A percentile compares a stretch with the other conserved stretches of the same genome.
Evolutionary conservation across 2,329 filamentous ascomycete species (phyloP).

Genomic region (Chaetomiaceae sp.): DNA sequence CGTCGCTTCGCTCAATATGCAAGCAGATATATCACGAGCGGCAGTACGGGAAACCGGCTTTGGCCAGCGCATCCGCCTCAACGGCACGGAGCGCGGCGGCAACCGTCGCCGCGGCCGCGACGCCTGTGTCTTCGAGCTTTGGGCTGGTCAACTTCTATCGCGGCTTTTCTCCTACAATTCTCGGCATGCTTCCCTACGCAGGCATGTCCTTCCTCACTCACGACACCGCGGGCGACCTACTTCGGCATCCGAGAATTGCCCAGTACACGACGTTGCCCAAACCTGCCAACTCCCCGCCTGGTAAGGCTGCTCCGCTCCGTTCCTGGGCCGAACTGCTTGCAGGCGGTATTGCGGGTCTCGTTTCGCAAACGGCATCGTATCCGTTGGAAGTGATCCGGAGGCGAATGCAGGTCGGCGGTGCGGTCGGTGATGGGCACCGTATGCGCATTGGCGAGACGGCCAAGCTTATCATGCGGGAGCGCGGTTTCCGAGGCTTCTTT

Average conservation of each 20-base stretch:
- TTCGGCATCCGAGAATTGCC: constrained; percentile 65
- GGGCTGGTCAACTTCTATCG: constrained; percentile 91
- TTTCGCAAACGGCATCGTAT: constrained; percentile 90
- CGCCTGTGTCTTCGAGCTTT: constrained; percentile 53
- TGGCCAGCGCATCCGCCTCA: constrained; percentile 43
- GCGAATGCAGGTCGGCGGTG: constrained; percentile 93
- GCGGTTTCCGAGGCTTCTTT: constrained; percentile 78
- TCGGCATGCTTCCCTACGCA: constrained; percentile 96
- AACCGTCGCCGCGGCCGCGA: constrained; percentile 40
- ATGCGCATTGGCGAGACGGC: constrained; percentile 77
- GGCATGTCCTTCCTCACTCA: constrained; percentile 94
- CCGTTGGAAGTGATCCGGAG: constrained; percentile 88
- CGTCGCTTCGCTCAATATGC: constrained; percentile 72
- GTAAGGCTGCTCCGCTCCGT: constrained; percentile 67
- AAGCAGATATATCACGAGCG: constrained; percentile 82
- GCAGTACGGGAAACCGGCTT: constrained; percentile 40
- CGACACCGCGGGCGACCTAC: constrained; percentile 79
- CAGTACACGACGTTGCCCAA: constrained; percentile 70
- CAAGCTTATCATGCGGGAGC: constrained; percentile 67
- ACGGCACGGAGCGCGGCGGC: constrained; percentile 31
- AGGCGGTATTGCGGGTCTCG: constrained; percentile 79
- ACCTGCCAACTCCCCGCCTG: constrained; percentile 47
- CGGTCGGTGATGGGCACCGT: constrained; percentile 82
- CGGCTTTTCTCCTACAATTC: constrained; percentile 82
- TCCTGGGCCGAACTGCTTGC: constrained; percentile 83